phyloP scores from a whole-genome alignment of 768 basidiomycete genomes.

The Mycena albidolilacea region DNA sequence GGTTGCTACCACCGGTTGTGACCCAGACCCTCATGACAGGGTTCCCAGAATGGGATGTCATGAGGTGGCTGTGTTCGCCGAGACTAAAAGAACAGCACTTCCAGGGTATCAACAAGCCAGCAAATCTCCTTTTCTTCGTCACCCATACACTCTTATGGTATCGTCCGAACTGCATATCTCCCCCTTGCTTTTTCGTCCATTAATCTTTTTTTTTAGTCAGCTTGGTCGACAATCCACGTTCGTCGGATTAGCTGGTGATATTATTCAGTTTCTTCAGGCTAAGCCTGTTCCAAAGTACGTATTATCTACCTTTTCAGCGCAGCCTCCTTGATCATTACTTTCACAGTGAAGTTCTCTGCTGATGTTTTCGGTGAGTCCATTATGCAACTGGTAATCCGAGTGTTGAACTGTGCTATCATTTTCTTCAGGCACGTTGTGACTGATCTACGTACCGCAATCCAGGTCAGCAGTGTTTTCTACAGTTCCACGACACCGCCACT shows the following conservation, averaged over 20 bases:
- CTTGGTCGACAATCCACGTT: no score
- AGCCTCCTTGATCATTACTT: not conserved
- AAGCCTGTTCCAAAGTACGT: no score
- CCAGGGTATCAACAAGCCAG: not conserved
- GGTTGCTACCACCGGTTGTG: no score
- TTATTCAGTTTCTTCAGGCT: no score
- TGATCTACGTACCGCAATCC: not conserved
- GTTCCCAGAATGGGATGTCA: no score
- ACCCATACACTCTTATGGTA: not conserved
- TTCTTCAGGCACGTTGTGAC: constrained; percentile 1
- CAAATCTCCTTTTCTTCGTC: constrained; percentile 1
- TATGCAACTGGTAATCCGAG: constrained; percentile 5
- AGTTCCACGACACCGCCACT: not conserved
- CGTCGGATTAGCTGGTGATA: no score
- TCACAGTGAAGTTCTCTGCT: not conserved
- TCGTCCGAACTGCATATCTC: not conserved
- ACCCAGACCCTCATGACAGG: no score
- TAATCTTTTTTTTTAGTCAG: no score
- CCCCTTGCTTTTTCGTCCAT: not conserved
- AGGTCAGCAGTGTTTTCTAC: constrained; percentile 6
- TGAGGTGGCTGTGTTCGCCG: no score
- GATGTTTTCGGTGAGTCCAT: not conserved
- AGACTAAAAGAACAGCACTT: not conserved
- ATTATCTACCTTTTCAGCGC: no score
- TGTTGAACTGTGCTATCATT: not conserved